Conservation (phyloP, 257 asterid genomes). For the Osmanthus fragrans region DNA sequence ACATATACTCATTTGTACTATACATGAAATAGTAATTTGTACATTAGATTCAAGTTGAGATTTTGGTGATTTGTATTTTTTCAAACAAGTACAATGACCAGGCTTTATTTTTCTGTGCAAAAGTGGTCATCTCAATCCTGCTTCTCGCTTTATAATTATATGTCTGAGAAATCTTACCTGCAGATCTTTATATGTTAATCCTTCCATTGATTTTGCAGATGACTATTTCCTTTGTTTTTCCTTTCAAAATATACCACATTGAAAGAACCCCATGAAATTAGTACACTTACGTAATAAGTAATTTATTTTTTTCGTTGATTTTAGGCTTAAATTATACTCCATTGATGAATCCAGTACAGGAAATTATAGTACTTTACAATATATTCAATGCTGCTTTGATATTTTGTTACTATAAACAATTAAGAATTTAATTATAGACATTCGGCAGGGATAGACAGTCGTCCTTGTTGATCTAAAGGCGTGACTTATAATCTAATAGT, state of each 20-base stretch:
- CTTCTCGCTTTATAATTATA: not conserved
- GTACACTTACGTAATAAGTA: not conserved
- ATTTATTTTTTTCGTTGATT: not conserved
- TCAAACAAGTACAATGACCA: conserved; percentile 21
- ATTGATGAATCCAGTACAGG: not conserved
- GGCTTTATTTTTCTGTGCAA: conserved; percentile 1
- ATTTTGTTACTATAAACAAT: not conserved
- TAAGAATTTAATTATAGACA: too few species aligned
- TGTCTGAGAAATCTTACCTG: not conserved
- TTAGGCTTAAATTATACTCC: not conserved
- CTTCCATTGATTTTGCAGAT: not conserved
- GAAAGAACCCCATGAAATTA: not conserved
- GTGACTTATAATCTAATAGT: not conserved
- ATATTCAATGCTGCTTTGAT: not conserved
- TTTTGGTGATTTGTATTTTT: not conserved
- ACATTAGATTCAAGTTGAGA: not conserved
- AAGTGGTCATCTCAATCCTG: conserved; percentile 2
- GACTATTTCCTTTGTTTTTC: not conserved
- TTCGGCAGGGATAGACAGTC: not conserved
- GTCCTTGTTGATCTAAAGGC: too few species aligned
- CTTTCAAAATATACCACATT: not conserved
- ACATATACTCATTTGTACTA: not conserved
- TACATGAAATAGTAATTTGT: not conserved
- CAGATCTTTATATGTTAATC: too few species aligned
- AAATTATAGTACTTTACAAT: not conserved